These are phyloP conservation scores for Flaveria robusta DNA, from an alignment of 129 eudicot genomes.

Conservation along the genomic window DNA sequence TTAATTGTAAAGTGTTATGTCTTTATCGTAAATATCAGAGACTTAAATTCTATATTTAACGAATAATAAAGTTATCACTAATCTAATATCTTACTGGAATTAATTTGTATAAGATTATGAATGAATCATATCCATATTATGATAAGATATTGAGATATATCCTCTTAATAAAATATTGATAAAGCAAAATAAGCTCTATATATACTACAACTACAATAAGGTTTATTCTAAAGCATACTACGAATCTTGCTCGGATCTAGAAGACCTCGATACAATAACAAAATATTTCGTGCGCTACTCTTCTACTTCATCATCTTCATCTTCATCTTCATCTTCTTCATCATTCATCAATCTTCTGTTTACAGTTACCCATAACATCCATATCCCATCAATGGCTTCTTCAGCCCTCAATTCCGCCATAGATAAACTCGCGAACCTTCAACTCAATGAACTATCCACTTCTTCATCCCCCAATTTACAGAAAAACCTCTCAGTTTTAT, in stretches of 20 bases:
- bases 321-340: neutral
- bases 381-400: conserved; percentile 27
- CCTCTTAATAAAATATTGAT: too few species aligned
- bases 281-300: conserved; percentile 16
- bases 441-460: conserved; percentile 49
- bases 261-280: neutral
- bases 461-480: conserved; percentile 60
- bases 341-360: neutral
- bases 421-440: conserved; percentile 47
- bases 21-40: too few species aligned
- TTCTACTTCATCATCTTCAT: neutral
- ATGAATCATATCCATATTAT: too few species aligned
- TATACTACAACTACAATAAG: too few species aligned
- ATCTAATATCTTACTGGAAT: too few species aligned
- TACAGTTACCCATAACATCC: conserved; percentile 11
- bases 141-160: too few species aligned
- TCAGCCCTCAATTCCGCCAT: conserved; percentile 47
- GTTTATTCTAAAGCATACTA: neutral
- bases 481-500: conserved; percentile 61
- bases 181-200: too few species aligned
- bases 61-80: too few species aligned
- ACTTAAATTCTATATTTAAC: too few species aligned
- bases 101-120: too few species aligned
- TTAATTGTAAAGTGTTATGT: too few species aligned
- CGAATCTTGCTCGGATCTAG: conserved; percentile 1